A percentile compares a stretch with the other conserved stretches of the same genome.
Evolutionary conservation across 345 rosid genomes (phyloP).

Genomic region (Ceriops zippeliana): DNA sequence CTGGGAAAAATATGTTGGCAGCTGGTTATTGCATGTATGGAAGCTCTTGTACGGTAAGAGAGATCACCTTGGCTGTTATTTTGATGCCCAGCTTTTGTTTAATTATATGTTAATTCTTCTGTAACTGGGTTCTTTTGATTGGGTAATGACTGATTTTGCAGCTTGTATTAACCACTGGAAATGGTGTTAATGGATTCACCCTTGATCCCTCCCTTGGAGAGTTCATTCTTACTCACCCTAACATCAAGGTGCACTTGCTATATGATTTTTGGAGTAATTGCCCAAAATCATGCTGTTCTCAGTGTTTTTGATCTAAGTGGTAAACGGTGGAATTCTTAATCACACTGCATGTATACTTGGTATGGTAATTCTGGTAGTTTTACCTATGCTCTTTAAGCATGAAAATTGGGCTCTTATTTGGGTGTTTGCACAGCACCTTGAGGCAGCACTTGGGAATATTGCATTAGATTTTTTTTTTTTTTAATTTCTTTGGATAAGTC

Average conservation of each 20-base stretch:
- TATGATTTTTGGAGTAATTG: neutral
- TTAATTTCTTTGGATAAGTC: too few species aligned
- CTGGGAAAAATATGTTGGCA: conserved; percentile 86
- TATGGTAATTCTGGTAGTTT: neutral
- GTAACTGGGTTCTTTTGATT: neutral
- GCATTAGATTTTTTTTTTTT: neutral
- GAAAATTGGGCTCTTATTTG: neutral
- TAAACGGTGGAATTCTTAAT: neutral
- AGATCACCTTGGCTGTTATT: neutral
- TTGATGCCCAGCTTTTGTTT: neutral
- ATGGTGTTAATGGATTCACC: conserved; percentile 92
- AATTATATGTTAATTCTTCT: neutral
- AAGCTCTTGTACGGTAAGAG: conserved; percentile 93
- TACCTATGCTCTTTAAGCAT: neutral
- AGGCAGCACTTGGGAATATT: neutral
- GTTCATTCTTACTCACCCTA: conserved; percentile 94
- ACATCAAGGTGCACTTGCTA: conserved; percentile 62
- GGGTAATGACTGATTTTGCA: conserved; percentile 28
- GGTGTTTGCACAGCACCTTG: too few species aligned
- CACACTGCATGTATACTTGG: neutral
- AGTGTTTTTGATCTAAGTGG: neutral
- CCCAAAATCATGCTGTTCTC: neutral
- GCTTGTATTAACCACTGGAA: conserved; percentile 90
- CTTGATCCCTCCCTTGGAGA: conserved; percentile 99
- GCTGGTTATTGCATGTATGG: conserved; percentile 99